Evolutionary conservation across 768 basidiomycete genomes (phyloP).

Genomic region (Trametes gibbosa): DNA sequence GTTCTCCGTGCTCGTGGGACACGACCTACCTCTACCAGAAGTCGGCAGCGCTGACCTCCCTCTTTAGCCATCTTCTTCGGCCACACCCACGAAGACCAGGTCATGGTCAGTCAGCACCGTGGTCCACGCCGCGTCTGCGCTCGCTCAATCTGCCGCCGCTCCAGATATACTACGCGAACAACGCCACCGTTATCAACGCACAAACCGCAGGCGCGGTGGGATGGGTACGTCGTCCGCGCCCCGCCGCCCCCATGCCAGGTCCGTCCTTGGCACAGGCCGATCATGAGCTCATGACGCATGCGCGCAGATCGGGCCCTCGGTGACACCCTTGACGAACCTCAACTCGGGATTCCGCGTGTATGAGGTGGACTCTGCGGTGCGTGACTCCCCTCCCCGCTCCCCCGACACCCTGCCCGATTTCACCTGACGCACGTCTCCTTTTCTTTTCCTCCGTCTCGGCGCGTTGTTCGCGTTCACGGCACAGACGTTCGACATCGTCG

Average conservation of each 20-base stretch:
- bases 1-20: constrained; percentile 25
- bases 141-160: background rate
- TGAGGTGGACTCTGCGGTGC: constrained; percentile 66
- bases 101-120: constrained; percentile 42
- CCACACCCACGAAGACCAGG: constrained; percentile 73
- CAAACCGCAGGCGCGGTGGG: constrained; percentile 54
- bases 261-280: background rate
- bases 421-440: background rate
- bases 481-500: constrained; percentile 75
- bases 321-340: constrained; percentile 67
- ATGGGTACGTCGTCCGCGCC: constrained; percentile 38
- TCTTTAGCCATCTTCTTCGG: constrained; percentile 69
- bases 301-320: constrained; percentile 61
- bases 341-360: constrained; percentile 77
- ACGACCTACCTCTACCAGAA: too few relatives aligned
- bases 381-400: constrained; percentile 19
- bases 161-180: constrained; percentile 72
- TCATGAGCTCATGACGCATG: background rate
- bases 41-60: background rate
- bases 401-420: background rate
- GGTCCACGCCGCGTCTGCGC: background rate
- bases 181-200: constrained; percentile 57
- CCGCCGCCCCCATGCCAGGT: too few relatives aligned
- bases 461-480: background rate
- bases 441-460: background rate